Evolutionary conservation across 139 green algal species (phyloP), one percentile per base, ranked within the genome.

Genomic region (Astrephomene gubernaculifera): DNA sequence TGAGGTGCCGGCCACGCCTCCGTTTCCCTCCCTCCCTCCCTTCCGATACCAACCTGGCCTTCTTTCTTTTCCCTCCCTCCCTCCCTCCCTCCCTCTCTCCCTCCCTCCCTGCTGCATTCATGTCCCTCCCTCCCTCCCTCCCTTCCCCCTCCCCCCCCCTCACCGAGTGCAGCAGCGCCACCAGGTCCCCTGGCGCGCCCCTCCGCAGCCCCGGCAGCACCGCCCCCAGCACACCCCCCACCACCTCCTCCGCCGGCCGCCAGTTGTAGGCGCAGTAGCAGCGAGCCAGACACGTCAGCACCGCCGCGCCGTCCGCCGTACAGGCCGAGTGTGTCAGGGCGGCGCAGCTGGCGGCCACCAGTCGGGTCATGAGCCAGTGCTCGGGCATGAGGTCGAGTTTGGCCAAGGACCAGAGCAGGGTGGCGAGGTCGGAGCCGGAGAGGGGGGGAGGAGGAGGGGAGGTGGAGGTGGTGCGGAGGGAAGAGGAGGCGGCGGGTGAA

Each of bases 321-420:
- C 64, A 79, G 64, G 67, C 63, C 24, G 31, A 64, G n/a, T 49
- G 67, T 52, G 38, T 52, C 35, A 86, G 49, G 36, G 44, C 12
- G 12, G 69, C 31, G n/a, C 87, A 79, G 24, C 52, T 45, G 36
- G 71, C 39, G n/a, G 79, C 61, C 35, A 61, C 61, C 71, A 90
- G 63, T 21, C 41, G 36, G 41, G 87, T 71, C 80, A 84, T 79
- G 3, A 83, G 74, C 86, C 86, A 90, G 60, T 17, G 19, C 54
- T 90, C 86, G 14, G 87, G 87, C 87, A 91, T 91, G 31, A 91
- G 79, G 63, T 89, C 87, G 9, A 88, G 43, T 36, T 82, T 85
- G 70, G 70, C 79, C 78, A 91, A 63, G 0, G 57, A 49, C 83
- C 83, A 91, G 71, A 91, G 17, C 27, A 87, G 72, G 70, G 85